These are phyloP conservation scores for Acorus gramineus DNA, from an alignment of 106 monocot genomes.

Conservation along the genomic window DNA sequence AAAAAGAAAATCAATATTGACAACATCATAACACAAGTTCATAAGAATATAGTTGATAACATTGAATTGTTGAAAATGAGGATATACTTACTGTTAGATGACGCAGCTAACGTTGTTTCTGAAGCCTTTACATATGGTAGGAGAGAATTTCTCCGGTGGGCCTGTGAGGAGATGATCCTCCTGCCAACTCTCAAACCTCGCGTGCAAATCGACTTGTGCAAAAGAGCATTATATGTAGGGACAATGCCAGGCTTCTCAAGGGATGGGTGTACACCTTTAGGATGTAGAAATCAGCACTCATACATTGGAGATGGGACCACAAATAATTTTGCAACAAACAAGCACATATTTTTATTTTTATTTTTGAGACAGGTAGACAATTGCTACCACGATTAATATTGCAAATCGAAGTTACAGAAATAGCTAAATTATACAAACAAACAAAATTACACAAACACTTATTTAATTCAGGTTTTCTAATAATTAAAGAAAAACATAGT, in stretches of 20 bases:
- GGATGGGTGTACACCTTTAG: neutral
- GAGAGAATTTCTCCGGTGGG: neutral
- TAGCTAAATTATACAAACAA: too few species aligned
- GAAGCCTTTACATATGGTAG: conserved; percentile 12
- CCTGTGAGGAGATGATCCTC: neutral
- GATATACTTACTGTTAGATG: conserved; percentile 9
- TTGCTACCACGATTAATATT: too few species aligned
- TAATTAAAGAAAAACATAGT: too few species aligned
- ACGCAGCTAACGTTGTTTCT: conserved; percentile 1
- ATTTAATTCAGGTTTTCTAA: too few species aligned
- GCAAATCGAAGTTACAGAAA: too few species aligned
- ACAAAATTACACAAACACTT: too few species aligned
- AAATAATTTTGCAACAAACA: too few species aligned
- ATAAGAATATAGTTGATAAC: too few species aligned
- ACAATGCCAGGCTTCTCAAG: conserved; percentile 3
- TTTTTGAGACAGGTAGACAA: too few species aligned
- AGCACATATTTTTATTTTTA: too few species aligned
- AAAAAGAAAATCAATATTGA: neutral
- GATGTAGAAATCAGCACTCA: conserved; percentile 2
- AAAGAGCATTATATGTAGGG: neutral
- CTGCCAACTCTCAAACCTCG: neutral
- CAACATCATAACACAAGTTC: neutral
- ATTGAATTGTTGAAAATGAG: too few species aligned
- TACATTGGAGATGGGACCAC: neutral
- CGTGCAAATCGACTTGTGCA: neutral